phyloP scores from a whole-genome alignment of 805 yeast species.

The Candida yuanshanica region DNA sequence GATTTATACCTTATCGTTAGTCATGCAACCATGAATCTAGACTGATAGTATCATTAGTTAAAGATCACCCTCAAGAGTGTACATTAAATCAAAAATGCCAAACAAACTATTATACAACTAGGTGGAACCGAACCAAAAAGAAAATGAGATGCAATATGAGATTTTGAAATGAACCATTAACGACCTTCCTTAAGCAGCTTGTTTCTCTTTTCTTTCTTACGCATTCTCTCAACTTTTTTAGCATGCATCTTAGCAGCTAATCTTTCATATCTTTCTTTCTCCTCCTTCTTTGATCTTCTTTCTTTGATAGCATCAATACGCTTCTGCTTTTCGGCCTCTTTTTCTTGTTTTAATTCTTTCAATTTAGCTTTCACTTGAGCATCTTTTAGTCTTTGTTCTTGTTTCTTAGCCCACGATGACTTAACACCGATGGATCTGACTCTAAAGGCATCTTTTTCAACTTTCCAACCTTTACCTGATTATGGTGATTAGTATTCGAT shows the following conservation, averaged over 20 bases:
- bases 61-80: not conserved
- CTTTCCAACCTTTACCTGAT: conserved; percentile 66
- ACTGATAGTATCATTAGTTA: not conserved
- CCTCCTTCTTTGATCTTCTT: conserved; percentile 72
- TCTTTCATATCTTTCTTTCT: conserved; percentile 79
- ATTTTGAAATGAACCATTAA: conserved; percentile 21
- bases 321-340: conserved; percentile 50
- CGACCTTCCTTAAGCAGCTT: conserved; percentile 84
- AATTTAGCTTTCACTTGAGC: conserved; percentile 63
- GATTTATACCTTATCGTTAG: no score
- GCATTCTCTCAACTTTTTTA: conserved; percentile 84
- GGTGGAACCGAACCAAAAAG: not conserved
- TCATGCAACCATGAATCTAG: no score
- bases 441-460: conserved; percentile 60
- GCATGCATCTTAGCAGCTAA: conserved; percentile 86
- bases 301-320: conserved; percentile 57
- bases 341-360: conserved; percentile 72
- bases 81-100: not conserved
- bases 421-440: conserved; percentile 54
- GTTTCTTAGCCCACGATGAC: conserved; percentile 60
- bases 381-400: conserved; percentile 60
- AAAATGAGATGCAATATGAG: not conserved
- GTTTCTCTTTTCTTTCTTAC: conserved; percentile 91
- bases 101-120: not conserved
- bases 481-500: conserved; percentile 1